Percentiles rank a stretch among this genome's conserved stretches.
These are phyloP conservation scores for Candida maris DNA, from an alignment of 805 yeast genomes.

Conservation along the genomic window DNA sequence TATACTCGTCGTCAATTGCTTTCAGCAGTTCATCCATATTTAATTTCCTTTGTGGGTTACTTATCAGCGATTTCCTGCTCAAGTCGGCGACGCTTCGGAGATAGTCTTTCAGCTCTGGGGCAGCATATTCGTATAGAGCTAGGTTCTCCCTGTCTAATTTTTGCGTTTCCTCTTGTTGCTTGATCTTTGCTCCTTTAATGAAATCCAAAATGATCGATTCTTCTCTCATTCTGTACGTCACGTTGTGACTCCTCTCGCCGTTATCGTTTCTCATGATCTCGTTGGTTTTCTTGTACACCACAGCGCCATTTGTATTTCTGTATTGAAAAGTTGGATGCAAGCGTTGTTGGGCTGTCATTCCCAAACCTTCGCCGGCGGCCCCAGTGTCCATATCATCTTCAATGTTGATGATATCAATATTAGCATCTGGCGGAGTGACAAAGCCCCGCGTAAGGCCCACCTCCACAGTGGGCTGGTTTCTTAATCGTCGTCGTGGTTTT, in stretches of 20 bases:
- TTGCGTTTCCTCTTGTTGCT: constrained; percentile 31
- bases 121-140: constrained; percentile 29
- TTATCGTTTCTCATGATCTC: constrained; percentile 19
- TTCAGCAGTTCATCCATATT: constrained; percentile 48
- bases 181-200: constrained; percentile 46
- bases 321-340: constrained; percentile 31
- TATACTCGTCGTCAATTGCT: constrained; percentile 30
- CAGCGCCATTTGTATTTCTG: constrained; percentile 32
- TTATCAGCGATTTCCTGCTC: constrained; percentile 31
- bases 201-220: constrained; percentile 68
- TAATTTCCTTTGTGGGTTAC: constrained; percentile 28
- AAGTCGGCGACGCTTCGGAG: constrained; percentile 31
- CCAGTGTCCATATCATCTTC: constrained; percentile 26
- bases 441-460: constrained; percentile 52
- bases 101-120: constrained; percentile 27
- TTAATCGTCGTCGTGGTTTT: constrained; percentile 47
- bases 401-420: constrained; percentile 49
- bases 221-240: constrained; percentile 65
- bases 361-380: constrained; percentile 15
- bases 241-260: constrained; percentile 21
- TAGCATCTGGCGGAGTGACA: constrained; percentile 37
- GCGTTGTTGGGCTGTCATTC: constrained; percentile 1
- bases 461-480: constrained; percentile 50
- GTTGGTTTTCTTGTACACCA: constrained; percentile 25
- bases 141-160: constrained; percentile 32